Percentiles rank a stretch among this genome's conserved stretches.
phyloP scores from a whole-genome alignment of 2,329 filamentous ascomycete species.

The Colletotrichum trifolii region DNA sequence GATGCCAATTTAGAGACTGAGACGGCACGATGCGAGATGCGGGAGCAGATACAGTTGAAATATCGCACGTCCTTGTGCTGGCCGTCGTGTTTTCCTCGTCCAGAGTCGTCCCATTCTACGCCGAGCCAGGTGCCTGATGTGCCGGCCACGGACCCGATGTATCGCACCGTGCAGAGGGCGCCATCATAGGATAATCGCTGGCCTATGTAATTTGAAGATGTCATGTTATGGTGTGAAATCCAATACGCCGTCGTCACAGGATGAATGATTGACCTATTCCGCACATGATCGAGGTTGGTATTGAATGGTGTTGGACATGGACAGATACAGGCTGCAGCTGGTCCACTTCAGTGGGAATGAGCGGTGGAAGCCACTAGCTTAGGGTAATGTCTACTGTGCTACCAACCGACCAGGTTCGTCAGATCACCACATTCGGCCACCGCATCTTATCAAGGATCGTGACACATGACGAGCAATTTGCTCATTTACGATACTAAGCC shows the following conservation, averaged over 20 bases:
- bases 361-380: neutral
- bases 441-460: too few relatives aligned
- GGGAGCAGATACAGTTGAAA: conserved; percentile 75
- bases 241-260: conserved; percentile 16
- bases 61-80: conserved; percentile 82
- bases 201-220: conserved; percentile 62
- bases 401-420: neutral
- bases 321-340: conserved; percentile 1
- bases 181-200: conserved; percentile 85
- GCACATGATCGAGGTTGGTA: conserved; percentile 9
- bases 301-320: neutral
- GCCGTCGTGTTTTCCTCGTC: conserved; percentile 90
- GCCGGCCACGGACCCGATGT: conserved; percentile 79
- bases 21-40: conserved; percentile 32
- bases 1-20: conserved; percentile 27
- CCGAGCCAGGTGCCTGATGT: conserved; percentile 88
- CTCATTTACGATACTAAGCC: too few relatives aligned
- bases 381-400: too few relatives aligned
- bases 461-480: too few relatives aligned
- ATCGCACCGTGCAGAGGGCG: conserved; percentile 85
- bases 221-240: conserved; percentile 46
- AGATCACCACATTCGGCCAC: neutral
- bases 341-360: conserved; percentile 6
- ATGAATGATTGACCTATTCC: neutral
- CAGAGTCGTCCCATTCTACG: conserved; percentile 94